A percentile compares a stretch with the other conserved stretches of the same genome.
These are phyloP conservation scores for Suillus sp. DNA, from an alignment of 768 basidiomycete species.

Conservation along the genomic window DNA sequence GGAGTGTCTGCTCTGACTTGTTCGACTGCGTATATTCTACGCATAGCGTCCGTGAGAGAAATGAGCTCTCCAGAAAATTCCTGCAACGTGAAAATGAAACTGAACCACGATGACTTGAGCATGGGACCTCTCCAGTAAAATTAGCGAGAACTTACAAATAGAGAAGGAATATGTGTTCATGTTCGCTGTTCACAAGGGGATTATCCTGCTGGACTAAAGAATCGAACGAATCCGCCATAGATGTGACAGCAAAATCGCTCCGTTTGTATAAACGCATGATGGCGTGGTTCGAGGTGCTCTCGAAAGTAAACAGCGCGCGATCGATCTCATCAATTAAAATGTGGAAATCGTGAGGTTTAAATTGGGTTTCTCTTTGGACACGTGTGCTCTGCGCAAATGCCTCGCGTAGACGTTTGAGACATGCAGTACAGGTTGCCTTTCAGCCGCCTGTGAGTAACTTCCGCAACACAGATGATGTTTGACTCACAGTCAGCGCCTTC, in stretches of 20 bases:
- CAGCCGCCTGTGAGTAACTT: background rate
- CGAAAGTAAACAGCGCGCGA: slow-evolving; percentile 69
- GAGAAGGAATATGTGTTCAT: slow-evolving; percentile 84
- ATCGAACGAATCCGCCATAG: slow-evolving; percentile 18
- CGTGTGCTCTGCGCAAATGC: slow-evolving; percentile 55
- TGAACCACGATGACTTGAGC: slow-evolving; percentile 30
- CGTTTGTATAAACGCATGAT: slow-evolving; percentile 73
- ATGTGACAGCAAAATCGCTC: slow-evolving; percentile 38
- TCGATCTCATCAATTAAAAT: slow-evolving; percentile 68
- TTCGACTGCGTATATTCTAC: slow-evolving; percentile 72
- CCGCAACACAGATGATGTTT: slow-evolving; percentile 9
- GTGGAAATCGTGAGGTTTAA: slow-evolving; percentile 61
- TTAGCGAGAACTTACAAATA: slow-evolving; percentile 73
- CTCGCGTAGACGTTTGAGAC: slow-evolving; percentile 64
- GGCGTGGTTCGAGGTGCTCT: slow-evolving; percentile 83
- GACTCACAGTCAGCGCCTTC: slow-evolving; percentile 67
- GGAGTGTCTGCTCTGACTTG: slow-evolving; percentile 41
- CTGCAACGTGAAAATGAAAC: slow-evolving; percentile 95
- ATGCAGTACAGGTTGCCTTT: slow-evolving; percentile 61
- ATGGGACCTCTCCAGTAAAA: background rate
- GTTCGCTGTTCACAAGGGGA: slow-evolving; percentile 49
- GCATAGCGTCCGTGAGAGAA: slow-evolving; percentile 82
- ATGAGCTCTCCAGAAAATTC: slow-evolving; percentile 88
- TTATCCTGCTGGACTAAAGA: slow-evolving; percentile 33
- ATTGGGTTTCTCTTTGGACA: slow-evolving; percentile 32